A percentile compares a stretch with the other conserved stretches of the same genome.
phyloP scores from a whole-genome alignment of 805 yeast genomes.

The Barnettozyma sucrosica region DNA sequence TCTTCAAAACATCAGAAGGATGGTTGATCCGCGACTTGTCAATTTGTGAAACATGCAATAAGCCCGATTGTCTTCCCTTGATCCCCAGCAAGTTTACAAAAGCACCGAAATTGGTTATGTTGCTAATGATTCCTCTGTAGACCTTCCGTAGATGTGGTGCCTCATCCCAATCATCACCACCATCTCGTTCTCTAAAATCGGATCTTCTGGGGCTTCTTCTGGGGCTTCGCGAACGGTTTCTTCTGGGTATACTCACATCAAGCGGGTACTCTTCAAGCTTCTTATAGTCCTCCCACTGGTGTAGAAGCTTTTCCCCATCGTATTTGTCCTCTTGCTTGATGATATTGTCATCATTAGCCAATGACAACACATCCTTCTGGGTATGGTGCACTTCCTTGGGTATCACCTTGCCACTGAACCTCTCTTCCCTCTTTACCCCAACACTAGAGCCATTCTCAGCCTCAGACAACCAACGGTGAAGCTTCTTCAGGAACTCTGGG shows the following conservation, averaged over 20 bases:
- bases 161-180: conserved; percentile 17
- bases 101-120: conserved; percentile 68
- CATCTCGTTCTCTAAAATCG: conserved; percentile 14
- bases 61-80: conserved; percentile 41
- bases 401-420: not conserved
- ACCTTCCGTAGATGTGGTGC: conserved; percentile 39
- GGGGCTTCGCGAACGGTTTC: conserved; percentile 13
- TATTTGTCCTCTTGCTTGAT: conserved; percentile 18
- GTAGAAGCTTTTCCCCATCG: conserved; percentile 12
- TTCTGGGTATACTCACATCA: conserved; percentile 7
- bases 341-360: conserved; percentile 17
- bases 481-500: conserved; percentile 16
- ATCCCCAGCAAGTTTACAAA: conserved; percentile 52
- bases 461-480: conserved; percentile 9
- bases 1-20: conserved; percentile 52
- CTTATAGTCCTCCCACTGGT: conserved; percentile 21
- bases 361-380: conserved; percentile 10
- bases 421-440: conserved; percentile 6
- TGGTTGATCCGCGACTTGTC: conserved; percentile 43
- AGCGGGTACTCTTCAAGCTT: conserved; percentile 2
- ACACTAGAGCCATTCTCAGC: not conserved
- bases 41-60: conserved; percentile 75
- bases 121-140: conserved; percentile 56
- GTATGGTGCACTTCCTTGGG: conserved; percentile 15
- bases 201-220: conserved; percentile 7